Percentiles rank a stretch among this genome's conserved stretches.
phyloP scores from a whole-genome alignment of 192 early-diverging fungal genomes.

The Entophlyctis luteolus region DNA sequence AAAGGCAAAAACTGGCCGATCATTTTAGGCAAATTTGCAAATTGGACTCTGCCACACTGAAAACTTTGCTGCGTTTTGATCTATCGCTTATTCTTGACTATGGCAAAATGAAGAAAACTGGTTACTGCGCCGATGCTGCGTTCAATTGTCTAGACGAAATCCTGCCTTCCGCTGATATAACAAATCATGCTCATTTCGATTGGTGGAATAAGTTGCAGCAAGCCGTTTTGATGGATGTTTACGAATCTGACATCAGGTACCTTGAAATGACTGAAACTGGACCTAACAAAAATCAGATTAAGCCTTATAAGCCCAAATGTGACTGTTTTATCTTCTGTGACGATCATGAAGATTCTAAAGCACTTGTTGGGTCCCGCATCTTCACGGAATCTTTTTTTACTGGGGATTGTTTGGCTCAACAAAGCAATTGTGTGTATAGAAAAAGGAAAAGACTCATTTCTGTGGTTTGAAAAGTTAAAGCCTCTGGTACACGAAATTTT shows the following conservation, averaged over 20 bases:
- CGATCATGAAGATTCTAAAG: no score
- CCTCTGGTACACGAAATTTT: no score
- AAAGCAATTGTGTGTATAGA: not conserved
- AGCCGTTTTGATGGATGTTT: not conserved
- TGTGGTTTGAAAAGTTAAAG: not conserved
- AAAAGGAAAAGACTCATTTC: not conserved
- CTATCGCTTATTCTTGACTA: not conserved
- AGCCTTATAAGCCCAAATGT: no score
- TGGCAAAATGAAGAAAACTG: not conserved
- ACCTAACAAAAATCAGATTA: no score
- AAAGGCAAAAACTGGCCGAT: no score
- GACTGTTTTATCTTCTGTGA: no score
- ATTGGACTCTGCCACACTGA: not conserved
- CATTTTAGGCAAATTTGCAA: not conserved
- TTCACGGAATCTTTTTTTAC: not conserved
- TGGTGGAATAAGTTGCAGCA: constrained; percentile 10
- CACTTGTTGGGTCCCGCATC: not conserved
- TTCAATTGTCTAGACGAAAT: not conserved
- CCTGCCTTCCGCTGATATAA: not conserved
- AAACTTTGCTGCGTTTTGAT: not conserved
- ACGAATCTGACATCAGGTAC: not conserved
- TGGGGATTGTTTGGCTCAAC: not conserved
- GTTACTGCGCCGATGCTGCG: not conserved
- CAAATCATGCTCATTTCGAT: not conserved
- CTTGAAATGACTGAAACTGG: no score